A percentile compares a stretch with the other conserved stretches of the same genome.
phyloP scores from a whole-genome alignment of 371 early-diverging fungal genomes.

The Coemansia sp. region DNA sequence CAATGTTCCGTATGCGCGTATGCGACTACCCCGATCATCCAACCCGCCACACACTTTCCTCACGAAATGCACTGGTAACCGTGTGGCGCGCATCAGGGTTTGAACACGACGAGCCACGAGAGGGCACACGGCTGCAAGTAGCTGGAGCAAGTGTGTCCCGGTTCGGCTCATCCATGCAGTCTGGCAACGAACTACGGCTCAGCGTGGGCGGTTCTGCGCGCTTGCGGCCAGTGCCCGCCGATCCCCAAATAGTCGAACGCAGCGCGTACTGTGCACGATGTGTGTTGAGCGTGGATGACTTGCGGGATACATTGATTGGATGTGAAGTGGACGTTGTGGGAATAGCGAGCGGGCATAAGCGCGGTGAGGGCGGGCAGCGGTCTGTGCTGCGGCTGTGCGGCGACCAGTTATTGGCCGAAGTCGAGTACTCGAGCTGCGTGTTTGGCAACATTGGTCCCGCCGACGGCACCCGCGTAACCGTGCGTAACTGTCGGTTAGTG shows the following conservation, averaged over 20 bases:
- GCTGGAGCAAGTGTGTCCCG: conserved; percentile 25
- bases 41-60: background rate
- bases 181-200: conserved; percentile 10
- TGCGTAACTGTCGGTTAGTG: conserved; percentile 31
- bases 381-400: conserved; percentile 24
- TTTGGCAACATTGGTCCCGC: conserved; percentile 20
- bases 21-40: conserved; percentile 44
- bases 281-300: conserved; percentile 28
- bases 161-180: background rate
- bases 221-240: conserved; percentile 16
- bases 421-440: conserved; percentile 19
- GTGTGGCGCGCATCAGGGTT: conserved; percentile 34
- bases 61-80: conserved; percentile 19
- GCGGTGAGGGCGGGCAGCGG: background rate
- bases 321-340: conserved; percentile 42
- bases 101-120: conserved; percentile 21
- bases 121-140: conserved; percentile 30
- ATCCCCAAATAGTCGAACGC: conserved; percentile 13
- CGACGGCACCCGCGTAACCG: conserved; percentile 16
- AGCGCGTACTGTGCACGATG: conserved; percentile 26
- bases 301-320: conserved; percentile 11
- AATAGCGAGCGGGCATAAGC: background rate
- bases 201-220: conserved; percentile 18
- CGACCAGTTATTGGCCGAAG: background rate
- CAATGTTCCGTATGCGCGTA: conserved; percentile 33